Evolutionary conservation across 2,329 filamentous ascomycete species (phyloP), one percentile per base, ranked within the genome.

Genomic region (Colletotrichum somersetense): DNA sequence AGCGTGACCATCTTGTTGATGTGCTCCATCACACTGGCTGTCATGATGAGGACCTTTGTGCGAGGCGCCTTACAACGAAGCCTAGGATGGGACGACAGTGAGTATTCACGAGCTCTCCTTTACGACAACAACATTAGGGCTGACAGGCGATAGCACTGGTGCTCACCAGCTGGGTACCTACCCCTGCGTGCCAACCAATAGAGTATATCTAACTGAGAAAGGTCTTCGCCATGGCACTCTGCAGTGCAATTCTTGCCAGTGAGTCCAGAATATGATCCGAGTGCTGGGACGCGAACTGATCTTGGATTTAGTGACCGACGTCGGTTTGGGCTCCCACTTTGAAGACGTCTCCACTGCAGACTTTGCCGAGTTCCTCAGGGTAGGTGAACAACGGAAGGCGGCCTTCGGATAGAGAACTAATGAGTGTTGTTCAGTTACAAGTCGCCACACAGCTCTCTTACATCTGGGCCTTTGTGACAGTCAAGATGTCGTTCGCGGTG

Each of bases 401-500:
- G 18, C 14, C 30, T 48, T 10, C n/a, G 33, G 44, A 38, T 38
- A 8, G 5, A 2, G 35, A 7, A 35, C 48, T 62, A 38, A 63
- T 53, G 46, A 16, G 23, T 12, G 20, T 4, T 8, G 10, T 63
- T 8, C 12, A 74, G 73, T 61, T 57, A 7, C 73, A 74, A 74
- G 67, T 74, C n/a, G 66, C 62, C 33, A 74, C 73, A 26, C 73
- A 73, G 48, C 66, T 74, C 53, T 66, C 70, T 38, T 74, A 74
- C 56, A 66, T 74, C 38, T 74, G 73, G 73, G 73, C 66, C 20
- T 74, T 74, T 38, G 73, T 74, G 40, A 74, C 73, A 3, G 73
- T 71, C 35, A 74, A 74, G 42, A 73, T 74, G 58, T 74, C 73
- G 4, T 74, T 74, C 5, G 71, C 71, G 6, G 71, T 71, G 8